Evolutionary conservation across 768 basidiomycete species (phyloP).

Genomic region (Flagelloscypha sp.): DNA sequence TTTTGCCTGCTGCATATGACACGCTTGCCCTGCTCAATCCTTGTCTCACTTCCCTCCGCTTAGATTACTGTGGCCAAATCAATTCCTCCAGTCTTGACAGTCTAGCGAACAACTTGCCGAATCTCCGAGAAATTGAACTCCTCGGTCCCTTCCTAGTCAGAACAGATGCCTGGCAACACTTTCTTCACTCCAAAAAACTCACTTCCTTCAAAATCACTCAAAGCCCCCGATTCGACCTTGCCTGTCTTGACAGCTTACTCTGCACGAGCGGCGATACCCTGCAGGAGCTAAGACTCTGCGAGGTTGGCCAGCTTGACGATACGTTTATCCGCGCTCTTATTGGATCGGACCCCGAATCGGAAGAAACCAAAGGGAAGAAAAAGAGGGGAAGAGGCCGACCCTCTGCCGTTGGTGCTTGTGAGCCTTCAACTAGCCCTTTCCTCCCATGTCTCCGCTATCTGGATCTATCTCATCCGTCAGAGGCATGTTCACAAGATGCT

Average conservation of each 20-base stretch:
- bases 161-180: slow-evolving; percentile 59
- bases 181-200: slow-evolving; percentile 60
- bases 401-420: no score
- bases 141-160: slow-evolving; percentile 85
- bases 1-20: slow-evolving; percentile 57
- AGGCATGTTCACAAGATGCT: slow-evolving; percentile 47
- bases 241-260: slow-evolving; percentile 54
- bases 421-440: no score
- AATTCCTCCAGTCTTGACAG: slow-evolving; percentile 48
- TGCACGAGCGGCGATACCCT: slow-evolving; percentile 40
- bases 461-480: slow-evolving; percentile 59
- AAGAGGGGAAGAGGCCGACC: no score
- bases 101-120: slow-evolving; percentile 56
- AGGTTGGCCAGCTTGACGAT: slow-evolving; percentile 66
- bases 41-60: slow-evolving; percentile 66
- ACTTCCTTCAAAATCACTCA: slow-evolving; percentile 74
- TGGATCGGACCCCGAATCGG: slow-evolving; percentile 31
- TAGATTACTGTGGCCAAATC: slow-evolving; percentile 84
- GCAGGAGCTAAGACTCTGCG: slow-evolving; percentile 67
- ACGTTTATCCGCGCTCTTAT: slow-evolving; percentile 50
- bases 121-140: slow-evolving; percentile 67
- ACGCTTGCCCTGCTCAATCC: slow-evolving; percentile 78
- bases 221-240: slow-evolving; percentile 76
- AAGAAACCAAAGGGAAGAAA: no score
- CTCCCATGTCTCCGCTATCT: slow-evolving; percentile 52